phyloP scores from a whole-genome alignment of 305 asterid species.

The Andrographis paniculata region DNA sequence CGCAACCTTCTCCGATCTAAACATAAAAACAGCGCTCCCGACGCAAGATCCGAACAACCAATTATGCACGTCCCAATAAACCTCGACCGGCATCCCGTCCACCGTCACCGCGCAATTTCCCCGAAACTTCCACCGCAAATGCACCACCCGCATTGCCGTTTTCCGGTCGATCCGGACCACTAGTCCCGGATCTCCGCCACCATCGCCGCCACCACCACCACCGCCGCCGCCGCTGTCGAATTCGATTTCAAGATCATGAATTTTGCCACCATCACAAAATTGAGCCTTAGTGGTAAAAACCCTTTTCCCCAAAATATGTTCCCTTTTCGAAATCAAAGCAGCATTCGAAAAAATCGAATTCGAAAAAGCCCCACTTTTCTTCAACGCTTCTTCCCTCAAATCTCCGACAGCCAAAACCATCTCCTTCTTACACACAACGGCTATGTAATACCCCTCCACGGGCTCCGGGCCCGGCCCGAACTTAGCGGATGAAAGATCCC shows the following conservation, averaged over 20 bases:
- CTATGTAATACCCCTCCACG: conserved; percentile 62
- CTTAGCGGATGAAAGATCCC: conserved; percentile 79
- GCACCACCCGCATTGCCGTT: conserved; percentile 63
- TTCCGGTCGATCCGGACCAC: conserved; percentile 53
- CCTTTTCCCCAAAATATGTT: conserved; percentile 65
- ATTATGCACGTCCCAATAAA: conserved; percentile 80
- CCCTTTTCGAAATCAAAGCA: conserved; percentile 52
- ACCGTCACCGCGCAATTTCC: conserved; percentile 59
- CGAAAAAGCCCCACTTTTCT: conserved; percentile 51
- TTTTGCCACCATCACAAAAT: conserved; percentile 51
- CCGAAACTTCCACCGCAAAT: conserved; percentile 69
- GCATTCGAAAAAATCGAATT: conserved; percentile 27
- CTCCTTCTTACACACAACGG: conserved; percentile 51
- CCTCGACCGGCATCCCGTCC: conserved; percentile 84
- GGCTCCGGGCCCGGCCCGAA: conserved; percentile 91
- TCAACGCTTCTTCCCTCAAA: conserved; percentile 70
- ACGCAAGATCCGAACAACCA: conserved; percentile 61
- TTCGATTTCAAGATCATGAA: conserved; percentile 72
- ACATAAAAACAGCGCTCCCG: conserved; percentile 72
- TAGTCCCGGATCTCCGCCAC: conserved; percentile 46
- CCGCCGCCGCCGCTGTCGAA: conserved; percentile 34
- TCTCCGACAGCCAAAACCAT: conserved; percentile 72
- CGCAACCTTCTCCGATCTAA: conserved; percentile 48
- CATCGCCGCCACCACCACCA: conserved; percentile 27
- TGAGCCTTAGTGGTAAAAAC: conserved; percentile 56